Percentiles rank a stretch among this genome's conserved stretches.
phyloP scores from a whole-genome alignment of 345 rosid genomes.

The Orychophragmus violaceus region DNA sequence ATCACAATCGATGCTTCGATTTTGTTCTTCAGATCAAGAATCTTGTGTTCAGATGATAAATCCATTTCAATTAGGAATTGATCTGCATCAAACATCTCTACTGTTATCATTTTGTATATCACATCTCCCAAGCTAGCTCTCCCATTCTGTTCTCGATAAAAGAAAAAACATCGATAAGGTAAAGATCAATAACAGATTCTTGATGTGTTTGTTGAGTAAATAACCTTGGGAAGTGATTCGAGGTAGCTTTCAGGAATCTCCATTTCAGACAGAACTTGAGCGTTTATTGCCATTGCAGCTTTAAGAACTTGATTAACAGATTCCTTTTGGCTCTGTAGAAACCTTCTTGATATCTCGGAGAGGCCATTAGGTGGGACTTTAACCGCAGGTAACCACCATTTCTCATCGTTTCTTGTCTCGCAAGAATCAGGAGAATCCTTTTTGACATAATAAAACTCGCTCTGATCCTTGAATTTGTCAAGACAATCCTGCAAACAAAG shows the following conservation, averaged over 20 bases:
- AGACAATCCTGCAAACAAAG: constrained; percentile 52
- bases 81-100: constrained; percentile 73
- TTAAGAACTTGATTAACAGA: constrained; percentile 84
- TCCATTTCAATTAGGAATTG: constrained; percentile 66
- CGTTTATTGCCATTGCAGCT: constrained; percentile 95
- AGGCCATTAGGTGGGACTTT: constrained; percentile 76
- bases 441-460: constrained; percentile 60
- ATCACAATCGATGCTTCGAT: constrained; percentile 88
- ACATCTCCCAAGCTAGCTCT: constrained; percentile 82
- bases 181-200: neutral
- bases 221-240: constrained; percentile 79
- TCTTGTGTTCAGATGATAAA: constrained; percentile 71
- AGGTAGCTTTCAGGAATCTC: constrained; percentile 83
- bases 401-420: constrained; percentile 58
- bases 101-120: constrained; percentile 61
- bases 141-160: constrained; percentile 52
- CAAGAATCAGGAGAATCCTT: constrained; percentile 62
- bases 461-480: constrained; percentile 69
- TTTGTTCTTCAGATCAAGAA: constrained; percentile 75
- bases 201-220: constrained; percentile 1
- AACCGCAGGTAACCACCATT: constrained; percentile 86
- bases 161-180: neutral
- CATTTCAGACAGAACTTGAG: constrained; percentile 83
- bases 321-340: constrained; percentile 74
- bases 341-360: constrained; percentile 60